These are phyloP conservation scores for Tricholoma terreum DNA, from an alignment of 768 basidiomycete species.

Conservation along the genomic window DNA sequence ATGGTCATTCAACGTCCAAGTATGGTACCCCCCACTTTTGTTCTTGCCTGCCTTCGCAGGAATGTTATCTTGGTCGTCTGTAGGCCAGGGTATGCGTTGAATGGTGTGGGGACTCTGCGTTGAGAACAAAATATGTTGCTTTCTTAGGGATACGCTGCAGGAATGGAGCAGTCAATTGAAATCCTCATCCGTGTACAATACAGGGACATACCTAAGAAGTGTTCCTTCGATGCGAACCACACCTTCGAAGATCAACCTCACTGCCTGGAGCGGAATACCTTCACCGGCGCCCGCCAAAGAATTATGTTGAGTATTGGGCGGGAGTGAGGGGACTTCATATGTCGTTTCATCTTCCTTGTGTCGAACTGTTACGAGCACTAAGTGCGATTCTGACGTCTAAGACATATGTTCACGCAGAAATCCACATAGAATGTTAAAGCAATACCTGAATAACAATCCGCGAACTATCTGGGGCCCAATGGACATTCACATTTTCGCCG, in stretches of 20 bases:
- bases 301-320: slow-evolving; percentile 55
- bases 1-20: slow-evolving; percentile 64
- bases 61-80: slow-evolving; percentile 34
- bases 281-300: slow-evolving; percentile 83
- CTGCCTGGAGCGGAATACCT: slow-evolving; percentile 63
- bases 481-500: slow-evolving; percentile 70
- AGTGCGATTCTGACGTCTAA: slow-evolving; percentile 80
- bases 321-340: slow-evolving; percentile 52
- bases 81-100: slow-evolving; percentile 85
- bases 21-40: slow-evolving; percentile 51
- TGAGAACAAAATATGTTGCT: slow-evolving; percentile 66
- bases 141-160: slow-evolving; percentile 71
- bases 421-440: slow-evolving; percentile 3
- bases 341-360: slow-evolving; percentile 52
- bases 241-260: slow-evolving; percentile 73
- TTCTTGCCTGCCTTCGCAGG: slow-evolving; percentile 30
- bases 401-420: neutral
- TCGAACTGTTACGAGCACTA: slow-evolving; percentile 71
- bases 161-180: neutral
- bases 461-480: slow-evolving; percentile 83
- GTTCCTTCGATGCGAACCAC: slow-evolving; percentile 77
- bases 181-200: neutral
- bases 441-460: slow-evolving; percentile 78
- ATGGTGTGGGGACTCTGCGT: slow-evolving; percentile 71
- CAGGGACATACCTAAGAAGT: slow-evolving; percentile 55